Conservation (phyloP, 1,284 basidiomycete species). For the Xerocomus nothofagi region DNA sequence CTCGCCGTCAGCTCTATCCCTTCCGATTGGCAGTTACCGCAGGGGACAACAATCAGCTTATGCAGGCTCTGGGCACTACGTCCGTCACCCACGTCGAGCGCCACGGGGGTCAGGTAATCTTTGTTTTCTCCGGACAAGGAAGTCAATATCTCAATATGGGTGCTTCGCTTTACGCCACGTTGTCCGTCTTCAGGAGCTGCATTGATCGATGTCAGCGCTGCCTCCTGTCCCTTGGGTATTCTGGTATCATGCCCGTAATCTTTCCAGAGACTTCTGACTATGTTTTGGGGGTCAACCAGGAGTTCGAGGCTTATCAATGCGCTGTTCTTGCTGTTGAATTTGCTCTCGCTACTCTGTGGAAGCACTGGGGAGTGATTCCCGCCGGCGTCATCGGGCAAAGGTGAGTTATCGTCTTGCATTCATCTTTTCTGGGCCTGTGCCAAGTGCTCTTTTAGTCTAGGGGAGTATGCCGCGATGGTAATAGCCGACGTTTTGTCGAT, state of each 20-base stretch:
- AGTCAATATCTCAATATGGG: constrained; percentile 69
- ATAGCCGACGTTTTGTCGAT: constrained; percentile 55
- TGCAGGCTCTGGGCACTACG: constrained; percentile 43
- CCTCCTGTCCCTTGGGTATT: constrained; percentile 49
- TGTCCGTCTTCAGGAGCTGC: constrained; percentile 44
- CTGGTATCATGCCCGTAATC: constrained; percentile 51
- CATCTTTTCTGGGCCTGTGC: neutral
- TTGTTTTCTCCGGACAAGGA: constrained; percentile 74
- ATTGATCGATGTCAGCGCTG: constrained; percentile 59
- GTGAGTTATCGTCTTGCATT: constrained; percentile 36
- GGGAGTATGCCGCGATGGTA: constrained; percentile 70
- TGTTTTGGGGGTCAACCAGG: constrained; percentile 22
- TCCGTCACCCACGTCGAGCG: constrained; percentile 33
- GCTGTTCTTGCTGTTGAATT: constrained; percentile 63
- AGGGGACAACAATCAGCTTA: constrained; percentile 42
- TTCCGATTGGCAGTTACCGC: constrained; percentile 53
- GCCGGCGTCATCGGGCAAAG: constrained; percentile 64
- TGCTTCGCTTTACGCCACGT: constrained; percentile 48
- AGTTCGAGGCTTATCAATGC: constrained; percentile 51
- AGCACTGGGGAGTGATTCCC: constrained; percentile 62
- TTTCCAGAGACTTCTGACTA: constrained; percentile 11
- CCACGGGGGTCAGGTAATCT: constrained; percentile 42
- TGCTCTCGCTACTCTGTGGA: constrained; percentile 59
- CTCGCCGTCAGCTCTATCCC: constrained; percentile 56
- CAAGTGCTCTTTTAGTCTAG: constrained; percentile 45